phyloP scores from a whole-genome alignment of 129 eudicot species.

The Lactuca saligna region DNA sequence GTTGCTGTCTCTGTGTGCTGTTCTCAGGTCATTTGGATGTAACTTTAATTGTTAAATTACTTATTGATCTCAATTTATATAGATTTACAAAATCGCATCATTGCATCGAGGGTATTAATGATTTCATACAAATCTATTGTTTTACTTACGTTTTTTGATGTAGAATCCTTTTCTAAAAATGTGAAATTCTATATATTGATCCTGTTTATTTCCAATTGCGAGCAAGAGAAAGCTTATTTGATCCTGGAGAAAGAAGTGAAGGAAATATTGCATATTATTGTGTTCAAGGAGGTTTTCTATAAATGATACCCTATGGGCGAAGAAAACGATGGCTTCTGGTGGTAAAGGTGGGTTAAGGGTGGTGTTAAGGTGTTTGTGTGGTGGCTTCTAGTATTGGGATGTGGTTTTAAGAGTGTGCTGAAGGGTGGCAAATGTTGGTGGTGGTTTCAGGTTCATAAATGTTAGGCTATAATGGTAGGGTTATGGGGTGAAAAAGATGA shows the following conservation, averaged over 20 bases:
- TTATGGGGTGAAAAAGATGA: no score
- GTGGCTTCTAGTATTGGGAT: no score
- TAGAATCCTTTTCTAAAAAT: neutral
- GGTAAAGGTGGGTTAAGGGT: no score
- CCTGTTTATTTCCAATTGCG: neutral
- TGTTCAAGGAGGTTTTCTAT: conserved; percentile 73
- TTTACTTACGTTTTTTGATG: neutral
- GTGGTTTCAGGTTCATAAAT: no score
- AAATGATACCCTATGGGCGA: conserved; percentile 67
- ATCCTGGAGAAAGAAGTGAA: conserved; percentile 81
- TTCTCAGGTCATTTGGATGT: no score
- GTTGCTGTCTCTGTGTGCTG: no score
- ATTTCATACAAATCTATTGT: neutral
- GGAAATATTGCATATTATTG: conserved; percentile 81
- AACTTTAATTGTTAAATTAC: neutral
- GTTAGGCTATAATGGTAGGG: no score
- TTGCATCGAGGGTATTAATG: neutral
- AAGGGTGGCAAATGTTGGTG: no score
- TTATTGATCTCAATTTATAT: conserved; percentile 1
- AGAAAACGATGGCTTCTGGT: no score
- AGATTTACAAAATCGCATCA: neutral
- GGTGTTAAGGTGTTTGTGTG: no score
- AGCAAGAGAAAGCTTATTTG: conserved; percentile 40
- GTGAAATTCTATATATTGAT: neutral
- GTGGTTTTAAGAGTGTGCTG: no score